Evolutionary conservation across 306 rosid species (phyloP).

Genomic region (Phaseolus lunatus): DNA sequence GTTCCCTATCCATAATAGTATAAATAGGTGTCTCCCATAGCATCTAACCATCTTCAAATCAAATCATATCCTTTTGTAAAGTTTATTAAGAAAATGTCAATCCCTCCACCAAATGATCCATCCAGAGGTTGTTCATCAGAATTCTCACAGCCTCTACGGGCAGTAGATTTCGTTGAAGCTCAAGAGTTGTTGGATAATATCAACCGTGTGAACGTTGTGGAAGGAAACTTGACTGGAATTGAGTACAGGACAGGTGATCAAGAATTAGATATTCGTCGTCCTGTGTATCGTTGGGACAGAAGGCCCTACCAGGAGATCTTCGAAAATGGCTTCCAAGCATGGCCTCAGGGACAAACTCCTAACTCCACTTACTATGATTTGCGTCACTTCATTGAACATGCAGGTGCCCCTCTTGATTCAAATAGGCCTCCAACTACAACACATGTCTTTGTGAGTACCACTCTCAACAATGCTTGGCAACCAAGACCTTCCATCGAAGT

Average conservation of each 20-base stretch:
- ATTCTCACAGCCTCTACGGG: neutral
- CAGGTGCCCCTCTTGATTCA: conserved; percentile 11
- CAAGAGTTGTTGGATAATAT: neutral
- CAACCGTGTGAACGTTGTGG: neutral
- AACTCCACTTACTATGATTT: neutral
- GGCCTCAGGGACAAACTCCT: neutral
- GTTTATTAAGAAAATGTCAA: too few relatives aligned
- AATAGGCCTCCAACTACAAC: neutral
- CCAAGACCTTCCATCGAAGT: neutral
- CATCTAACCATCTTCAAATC: too few relatives aligned
- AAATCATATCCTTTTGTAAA: too few relatives aligned
- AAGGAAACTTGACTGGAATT: neutral
- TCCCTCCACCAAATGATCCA: neutral
- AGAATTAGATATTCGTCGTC: neutral
- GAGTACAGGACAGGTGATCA: neutral
- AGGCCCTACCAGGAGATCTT: neutral
- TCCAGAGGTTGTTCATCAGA: conserved; percentile 10
- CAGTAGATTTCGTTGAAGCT: neutral
- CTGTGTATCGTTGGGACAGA: conserved; percentile 12
- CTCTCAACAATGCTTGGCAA: neutral
- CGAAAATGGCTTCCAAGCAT: conserved; percentile 3
- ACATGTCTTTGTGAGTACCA: neutral
- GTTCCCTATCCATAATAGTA: too few relatives aligned
- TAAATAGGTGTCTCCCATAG: too few relatives aligned
- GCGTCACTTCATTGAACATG: neutral